Base-by-base conservation (phyloP, 2,329 filamentous ascomycete species). In the Calonectria fujianensis region DNA sequence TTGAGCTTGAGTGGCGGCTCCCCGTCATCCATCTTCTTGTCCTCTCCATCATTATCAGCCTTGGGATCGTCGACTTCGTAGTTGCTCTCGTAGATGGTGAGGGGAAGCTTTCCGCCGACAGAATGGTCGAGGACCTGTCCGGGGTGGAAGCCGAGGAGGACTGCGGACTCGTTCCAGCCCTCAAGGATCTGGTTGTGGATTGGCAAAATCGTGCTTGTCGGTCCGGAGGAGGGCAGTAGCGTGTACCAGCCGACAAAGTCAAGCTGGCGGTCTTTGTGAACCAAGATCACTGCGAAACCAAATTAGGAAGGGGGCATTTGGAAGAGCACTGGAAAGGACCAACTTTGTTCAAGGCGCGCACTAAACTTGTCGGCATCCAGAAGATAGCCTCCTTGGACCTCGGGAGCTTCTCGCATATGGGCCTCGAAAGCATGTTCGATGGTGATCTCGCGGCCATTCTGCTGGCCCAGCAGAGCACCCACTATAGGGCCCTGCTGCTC, bases 231-330 rank as follows among this genome's bases (percentile, higher is more conserved):
- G 51, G 94, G 91, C 67, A 96, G 90, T 13, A 96, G 89, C 4
- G 96, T 96, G 86, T 96, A 98, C 95, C 95, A 98, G 80, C 96
- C 97, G 65, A 98, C 95, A 69, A 98, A 90, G 78, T 96, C 94
- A 65, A 98, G 92, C 35, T 92, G 89, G 9, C 95, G 95, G 68
- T 91, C 91, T 84, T 96, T 97, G 87, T 98, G 95, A 6, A 98
- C 96, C 77, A 94, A 92, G 85, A 93, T 95, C 91, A 98, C 95
- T 98, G 77, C 18, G n/a, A 4, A 11, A 10, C 31, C 51, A 31
- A 11, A 59, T 76, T 52, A 74, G 75, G 37, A 52, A 24, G 52
- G n/a, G 52, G 16, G 35, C 16, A 2, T n/a, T 13, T 18, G 35
- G 6, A 14, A 27, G n/a, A 52, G 7, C 9, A 4, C n/a, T 6